Evolutionary conservation across 2,329 filamentous ascomycete species (phyloP).

Genomic region (Cordyceps militaris): DNA sequence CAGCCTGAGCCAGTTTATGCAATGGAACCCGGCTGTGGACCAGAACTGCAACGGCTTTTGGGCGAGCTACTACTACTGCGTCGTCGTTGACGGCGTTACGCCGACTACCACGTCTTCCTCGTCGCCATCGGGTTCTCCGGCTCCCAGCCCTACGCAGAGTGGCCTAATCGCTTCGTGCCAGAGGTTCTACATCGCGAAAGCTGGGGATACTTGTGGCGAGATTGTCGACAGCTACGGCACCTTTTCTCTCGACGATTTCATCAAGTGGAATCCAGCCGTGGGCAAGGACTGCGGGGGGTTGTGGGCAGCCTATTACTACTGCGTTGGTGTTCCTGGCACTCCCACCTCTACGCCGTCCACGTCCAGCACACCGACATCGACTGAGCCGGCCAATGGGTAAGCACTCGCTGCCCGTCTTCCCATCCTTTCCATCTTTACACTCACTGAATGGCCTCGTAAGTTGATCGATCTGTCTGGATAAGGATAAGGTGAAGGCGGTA

Average conservation of each 20-base stretch:
- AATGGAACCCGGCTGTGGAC: constrained; percentile 14
- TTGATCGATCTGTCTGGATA: too few species aligned
- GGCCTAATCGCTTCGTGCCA: constrained; percentile 6
- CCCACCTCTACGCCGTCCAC: too few species aligned
- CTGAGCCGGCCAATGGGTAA: too few species aligned
- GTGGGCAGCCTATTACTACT: constrained; percentile 12
- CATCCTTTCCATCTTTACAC: too few species aligned
- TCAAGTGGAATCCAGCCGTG: constrained; percentile 12
- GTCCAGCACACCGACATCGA: too few species aligned
- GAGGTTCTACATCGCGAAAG: constrained; percentile 14
- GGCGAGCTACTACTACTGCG: constrained; percentile 14
- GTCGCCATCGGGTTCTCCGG: constrained; percentile 3
- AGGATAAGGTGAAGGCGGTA: too few species aligned
- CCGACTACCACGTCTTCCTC: too few species aligned
- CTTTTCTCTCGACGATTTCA: constrained; percentile 18
- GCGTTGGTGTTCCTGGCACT: constrained; percentile 12
- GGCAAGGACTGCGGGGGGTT: constrained; percentile 12
- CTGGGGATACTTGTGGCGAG: constrained; percentile 22
- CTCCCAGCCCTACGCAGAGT: constrained; percentile 11
- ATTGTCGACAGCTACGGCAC: constrained; percentile 20
- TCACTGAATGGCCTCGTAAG: too few species aligned
- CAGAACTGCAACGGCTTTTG: constrained; percentile 13
- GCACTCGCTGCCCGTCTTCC: too few species aligned
- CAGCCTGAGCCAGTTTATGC: too few species aligned
- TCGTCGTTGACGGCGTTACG: constrained; percentile 23